Evolutionary conservation across 768 basidiomycete genomes (phyloP).

Genomic region (Pleurotus pulmonarius): DNA sequence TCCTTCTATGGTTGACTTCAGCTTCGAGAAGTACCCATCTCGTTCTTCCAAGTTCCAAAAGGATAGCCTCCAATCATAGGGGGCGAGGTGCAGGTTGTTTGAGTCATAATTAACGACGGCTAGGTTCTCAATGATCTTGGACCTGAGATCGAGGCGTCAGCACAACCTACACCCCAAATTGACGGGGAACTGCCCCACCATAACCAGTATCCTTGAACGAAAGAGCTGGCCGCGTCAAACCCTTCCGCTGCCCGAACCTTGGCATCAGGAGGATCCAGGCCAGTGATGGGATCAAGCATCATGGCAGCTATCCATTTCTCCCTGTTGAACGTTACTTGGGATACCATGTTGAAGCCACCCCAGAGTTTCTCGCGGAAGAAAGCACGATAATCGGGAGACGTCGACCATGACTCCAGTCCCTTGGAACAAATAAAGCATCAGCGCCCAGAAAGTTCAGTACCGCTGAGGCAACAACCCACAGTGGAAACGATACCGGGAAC

Average conservation of each 20-base stretch:
- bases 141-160: slow-evolving; percentile 38
- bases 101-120: slow-evolving; percentile 92
- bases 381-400: slow-evolving; percentile 73
- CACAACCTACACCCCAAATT: background rate
- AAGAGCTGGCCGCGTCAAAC: slow-evolving; percentile 82
- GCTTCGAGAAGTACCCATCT: slow-evolving; percentile 82
- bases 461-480: slow-evolving; percentile 31
- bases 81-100: slow-evolving; percentile 78
- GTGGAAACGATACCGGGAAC: slow-evolving; percentile 90
- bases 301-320: slow-evolving; percentile 89
- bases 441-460: background rate
- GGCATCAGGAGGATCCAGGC: slow-evolving; percentile 80
- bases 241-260: slow-evolving; percentile 93
- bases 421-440: slow-evolving; percentile 20
- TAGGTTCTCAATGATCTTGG: slow-evolving; percentile 91
- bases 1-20: slow-evolving; percentile 80
- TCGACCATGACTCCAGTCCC: slow-evolving; percentile 94
- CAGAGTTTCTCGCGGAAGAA: slow-evolving; percentile 92
- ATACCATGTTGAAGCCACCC: slow-evolving; percentile 80
- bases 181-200: slow-evolving; percentile 48
- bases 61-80: slow-evolving; percentile 90
- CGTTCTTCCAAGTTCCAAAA: slow-evolving; percentile 90
- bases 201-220: slow-evolving; percentile 92
- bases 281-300: slow-evolving; percentile 88
- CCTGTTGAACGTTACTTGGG: slow-evolving; percentile 77